Base-by-base conservation (phyloP, 768 basidiomycete species). In the Tricholoma flavovirens region DNA sequence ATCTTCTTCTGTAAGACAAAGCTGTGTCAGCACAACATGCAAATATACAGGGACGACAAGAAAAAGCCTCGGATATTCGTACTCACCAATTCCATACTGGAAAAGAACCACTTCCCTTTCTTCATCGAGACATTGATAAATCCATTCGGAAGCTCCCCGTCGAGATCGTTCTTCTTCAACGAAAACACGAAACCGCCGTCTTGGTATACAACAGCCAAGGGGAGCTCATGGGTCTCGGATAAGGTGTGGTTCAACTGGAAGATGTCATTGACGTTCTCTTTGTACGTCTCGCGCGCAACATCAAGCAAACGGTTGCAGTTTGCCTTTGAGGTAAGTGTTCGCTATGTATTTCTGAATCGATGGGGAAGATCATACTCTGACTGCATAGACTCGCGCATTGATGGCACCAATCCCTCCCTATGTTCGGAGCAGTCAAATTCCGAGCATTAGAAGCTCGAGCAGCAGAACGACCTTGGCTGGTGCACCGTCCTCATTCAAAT, bases 231-330 rank as follows among this genome's bases (percentile, higher is more conserved):
- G 57, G 81, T 73, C 57, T 88, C 82, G 0, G 83, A 74, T 12
- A 93, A 71, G 0, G 71, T 73, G 14, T 75, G 73, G 57, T 82
- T 82, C 33, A 93, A 73, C 53, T 85, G 78, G 59, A 85, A 84
- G 53, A 97, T 92, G 64, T 99, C 96, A 14, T 83, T 81, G 43
- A 96, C 79, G 61, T 96, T 96, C 69, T 99, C 95, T 62, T 88
- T 91, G 74, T 87, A 98, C 0, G 95, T 95, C 68, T 93, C 93
- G 2, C 97, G 82, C 1, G 96, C 97, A 6, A 98, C 93, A 60
- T 98, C 96, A 29, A 99, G 84, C 9, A 96, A 76, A 26, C 83
- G 83, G 61, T 93, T 90, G 64, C 79, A 81, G 58, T 90, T 88
- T 2, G 91, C 88, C 81, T 88, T 46, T 6, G 50, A 14, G 40